Percentiles rank a stretch among this genome's conserved stretches.
phyloP scores from a whole-genome alignment of 1,284 basidiomycete genomes.

The Volvariella volvacea region DNA sequence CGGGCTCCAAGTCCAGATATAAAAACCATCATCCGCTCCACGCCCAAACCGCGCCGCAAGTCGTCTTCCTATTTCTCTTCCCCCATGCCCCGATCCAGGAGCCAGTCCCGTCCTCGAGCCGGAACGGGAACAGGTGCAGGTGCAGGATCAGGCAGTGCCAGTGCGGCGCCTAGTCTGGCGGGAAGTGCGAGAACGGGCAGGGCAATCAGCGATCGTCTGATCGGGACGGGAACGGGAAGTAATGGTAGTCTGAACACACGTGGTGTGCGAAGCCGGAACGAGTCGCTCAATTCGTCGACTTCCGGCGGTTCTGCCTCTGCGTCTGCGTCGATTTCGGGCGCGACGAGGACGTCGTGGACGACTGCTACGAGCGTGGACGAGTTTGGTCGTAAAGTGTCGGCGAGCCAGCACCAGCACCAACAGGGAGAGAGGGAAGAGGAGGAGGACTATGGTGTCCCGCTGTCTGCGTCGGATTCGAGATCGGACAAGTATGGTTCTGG shows the following conservation, averaged over 20 bases:
- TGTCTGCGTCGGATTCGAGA: neutral
- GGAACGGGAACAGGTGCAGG: no score
- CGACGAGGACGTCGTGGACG: slow-evolving; percentile 9
- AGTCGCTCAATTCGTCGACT: no score
- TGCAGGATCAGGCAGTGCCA: no score
- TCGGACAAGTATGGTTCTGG: neutral
- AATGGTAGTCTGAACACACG: no score
- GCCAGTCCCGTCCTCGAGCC: slow-evolving; percentile 2
- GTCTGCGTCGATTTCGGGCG: no score
- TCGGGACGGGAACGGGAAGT: no score
- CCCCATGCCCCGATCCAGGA: neutral
- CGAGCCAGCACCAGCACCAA: no score
- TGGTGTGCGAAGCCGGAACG: no score
- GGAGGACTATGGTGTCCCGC: slow-evolving; percentile 7
- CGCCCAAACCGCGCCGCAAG: slow-evolving; percentile 33
- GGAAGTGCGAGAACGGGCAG: neutral
- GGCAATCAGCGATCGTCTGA: neutral
- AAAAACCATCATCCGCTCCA: slow-evolving; percentile 33
- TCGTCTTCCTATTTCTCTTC: slow-evolving; percentile 2
- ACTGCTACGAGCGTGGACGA: neutral
- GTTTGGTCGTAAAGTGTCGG: no score
- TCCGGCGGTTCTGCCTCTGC: no score
- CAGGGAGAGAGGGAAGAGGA: slow-evolving; percentile 4
- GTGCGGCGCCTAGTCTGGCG: no score
- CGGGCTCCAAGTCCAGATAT: slow-evolving; percentile 40